A percentile compares a stretch with the other conserved stretches of the same genome.
These are phyloP conservation scores for Candida dendrica DNA, from an alignment of 805 yeast species.

Conservation along the genomic window DNA sequence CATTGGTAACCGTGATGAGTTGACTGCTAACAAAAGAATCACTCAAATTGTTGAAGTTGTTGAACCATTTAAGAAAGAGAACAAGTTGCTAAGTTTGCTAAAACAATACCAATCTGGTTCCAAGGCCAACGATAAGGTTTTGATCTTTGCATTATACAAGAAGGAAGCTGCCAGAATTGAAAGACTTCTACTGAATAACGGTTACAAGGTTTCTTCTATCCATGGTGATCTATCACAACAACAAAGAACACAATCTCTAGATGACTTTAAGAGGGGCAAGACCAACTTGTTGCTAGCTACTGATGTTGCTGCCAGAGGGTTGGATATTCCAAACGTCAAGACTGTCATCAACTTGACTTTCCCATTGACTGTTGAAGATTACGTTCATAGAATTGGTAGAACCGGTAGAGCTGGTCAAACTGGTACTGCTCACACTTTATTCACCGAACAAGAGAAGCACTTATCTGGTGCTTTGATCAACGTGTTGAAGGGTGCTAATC, in stretches of 20 bases:
- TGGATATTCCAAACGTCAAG: slow-evolving; percentile 96
- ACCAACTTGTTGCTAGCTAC: slow-evolving; percentile 82
- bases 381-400: slow-evolving; percentile 95
- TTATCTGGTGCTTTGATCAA: slow-evolving; percentile 90
- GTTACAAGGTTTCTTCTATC: slow-evolving; percentile 81
- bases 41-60: slow-evolving; percentile 90
- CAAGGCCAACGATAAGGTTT: slow-evolving; percentile 67
- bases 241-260: slow-evolving; percentile 85
- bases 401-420: slow-evolving; percentile 96
- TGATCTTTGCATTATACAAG: slow-evolving; percentile 91
- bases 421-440: slow-evolving; percentile 91
- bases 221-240: slow-evolving; percentile 94
- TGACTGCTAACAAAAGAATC: slow-evolving; percentile 90
- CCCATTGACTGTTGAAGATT: slow-evolving; percentile 94
- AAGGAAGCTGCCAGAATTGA: slow-evolving; percentile 94
- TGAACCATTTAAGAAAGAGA: slow-evolving; percentile 74
- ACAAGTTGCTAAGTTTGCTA: slow-evolving; percentile 62
- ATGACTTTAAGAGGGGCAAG: slow-evolving; percentile 75
- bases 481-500: slow-evolving; percentile 88
- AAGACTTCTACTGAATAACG: slow-evolving; percentile 60
- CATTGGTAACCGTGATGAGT: slow-evolving; percentile 91
- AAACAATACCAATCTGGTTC: slow-evolving; percentile 67
- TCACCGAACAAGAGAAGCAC: slow-evolving; percentile 96
- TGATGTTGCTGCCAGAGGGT: slow-evolving; percentile 97
- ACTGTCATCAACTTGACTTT: slow-evolving; percentile 91